Evolutionary conservation across 2,329 filamentous ascomycete species (phyloP).

Genomic region (Calonectria henricotiae): DNA sequence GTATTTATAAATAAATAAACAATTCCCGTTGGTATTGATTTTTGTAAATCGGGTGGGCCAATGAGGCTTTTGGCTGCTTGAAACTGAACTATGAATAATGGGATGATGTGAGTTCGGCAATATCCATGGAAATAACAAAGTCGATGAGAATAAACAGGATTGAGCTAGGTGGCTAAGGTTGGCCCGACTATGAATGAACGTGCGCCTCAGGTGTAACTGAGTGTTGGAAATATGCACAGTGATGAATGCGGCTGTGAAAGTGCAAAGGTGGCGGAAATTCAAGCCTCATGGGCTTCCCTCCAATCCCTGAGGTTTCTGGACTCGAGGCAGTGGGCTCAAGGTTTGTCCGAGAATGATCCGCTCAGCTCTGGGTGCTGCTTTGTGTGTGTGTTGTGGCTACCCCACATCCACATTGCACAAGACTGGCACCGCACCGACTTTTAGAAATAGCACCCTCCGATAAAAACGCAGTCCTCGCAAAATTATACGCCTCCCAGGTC

Average conservation of each 20-base stretch:
- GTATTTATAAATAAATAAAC: background rate
- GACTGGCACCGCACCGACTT: slow-evolving; percentile 61
- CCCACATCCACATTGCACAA: slow-evolving; percentile 62
- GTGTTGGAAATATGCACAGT: slow-evolving; percentile 28
- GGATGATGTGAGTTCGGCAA: background rate
- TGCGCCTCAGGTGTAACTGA: background rate
- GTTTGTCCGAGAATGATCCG: slow-evolving; percentile 55
- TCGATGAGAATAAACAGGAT: background rate
- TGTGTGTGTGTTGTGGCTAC: slow-evolving; percentile 42
- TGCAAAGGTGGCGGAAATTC: slow-evolving; percentile 37
- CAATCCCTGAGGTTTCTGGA: slow-evolving; percentile 28
- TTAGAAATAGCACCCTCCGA: slow-evolving; percentile 57
- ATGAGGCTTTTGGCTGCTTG: background rate
- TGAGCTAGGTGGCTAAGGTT: background rate
- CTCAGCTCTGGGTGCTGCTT: slow-evolving; percentile 28
- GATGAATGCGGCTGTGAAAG: slow-evolving; percentile 40
- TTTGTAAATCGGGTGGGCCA: no score
- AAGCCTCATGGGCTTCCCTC: slow-evolving; percentile 3
- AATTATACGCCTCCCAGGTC: slow-evolving; percentile 44
- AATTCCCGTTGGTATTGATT: background rate
- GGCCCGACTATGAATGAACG: slow-evolving; percentile 5
- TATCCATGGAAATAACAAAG: background rate
- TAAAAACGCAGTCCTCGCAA: slow-evolving; percentile 58
- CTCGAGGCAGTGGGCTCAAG: slow-evolving; percentile 33
- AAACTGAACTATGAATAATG: background rate